Conservation (phyloP, 345 rosid species). For the Ceriops decandra region DNA sequence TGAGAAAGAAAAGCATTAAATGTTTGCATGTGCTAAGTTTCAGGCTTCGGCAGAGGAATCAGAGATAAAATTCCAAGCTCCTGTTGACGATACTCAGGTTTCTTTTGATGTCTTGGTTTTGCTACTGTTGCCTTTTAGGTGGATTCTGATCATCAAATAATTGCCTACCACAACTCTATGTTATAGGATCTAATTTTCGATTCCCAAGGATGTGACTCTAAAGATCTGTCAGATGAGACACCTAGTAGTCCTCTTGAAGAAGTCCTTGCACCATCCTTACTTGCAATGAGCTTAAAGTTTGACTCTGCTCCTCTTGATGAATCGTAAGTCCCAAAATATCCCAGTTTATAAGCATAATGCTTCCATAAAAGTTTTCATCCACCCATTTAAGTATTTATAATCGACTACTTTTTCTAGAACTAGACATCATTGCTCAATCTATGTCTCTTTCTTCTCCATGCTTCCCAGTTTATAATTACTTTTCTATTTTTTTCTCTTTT, state of each 20-base stretch:
- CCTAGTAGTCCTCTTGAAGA: slow-evolving; percentile 56
- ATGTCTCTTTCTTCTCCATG: not conserved
- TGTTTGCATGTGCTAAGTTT: slow-evolving; percentile 6
- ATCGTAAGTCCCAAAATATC: slow-evolving; percentile 28
- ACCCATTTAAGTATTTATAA: not conserved
- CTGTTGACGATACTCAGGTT: slow-evolving; percentile 60
- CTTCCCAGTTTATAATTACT: not conserved
- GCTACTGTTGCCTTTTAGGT: not conserved
- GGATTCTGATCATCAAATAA: not conserved
- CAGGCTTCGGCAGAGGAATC: slow-evolving; percentile 33
- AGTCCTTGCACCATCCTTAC: slow-evolving; percentile 62
- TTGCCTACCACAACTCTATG: not conserved
- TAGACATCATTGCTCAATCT: not conserved
- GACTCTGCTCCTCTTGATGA: slow-evolving; percentile 55
- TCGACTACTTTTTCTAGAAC: not conserved
- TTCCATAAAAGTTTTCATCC: too few relatives aligned
- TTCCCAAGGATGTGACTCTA: slow-evolving; percentile 42
- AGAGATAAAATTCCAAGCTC: slow-evolving; percentile 44
- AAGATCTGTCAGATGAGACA: slow-evolving; percentile 41
- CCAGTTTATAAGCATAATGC: not conserved
- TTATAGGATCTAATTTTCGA: slow-evolving; percentile 54
- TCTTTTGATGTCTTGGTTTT: not conserved
- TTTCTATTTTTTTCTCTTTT: not conserved
- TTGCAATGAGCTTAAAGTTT: slow-evolving; percentile 65
- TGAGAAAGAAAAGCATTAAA: not conserved